Conservation (phyloP, 129 eudicot species). For the Arctium minus region DNA sequence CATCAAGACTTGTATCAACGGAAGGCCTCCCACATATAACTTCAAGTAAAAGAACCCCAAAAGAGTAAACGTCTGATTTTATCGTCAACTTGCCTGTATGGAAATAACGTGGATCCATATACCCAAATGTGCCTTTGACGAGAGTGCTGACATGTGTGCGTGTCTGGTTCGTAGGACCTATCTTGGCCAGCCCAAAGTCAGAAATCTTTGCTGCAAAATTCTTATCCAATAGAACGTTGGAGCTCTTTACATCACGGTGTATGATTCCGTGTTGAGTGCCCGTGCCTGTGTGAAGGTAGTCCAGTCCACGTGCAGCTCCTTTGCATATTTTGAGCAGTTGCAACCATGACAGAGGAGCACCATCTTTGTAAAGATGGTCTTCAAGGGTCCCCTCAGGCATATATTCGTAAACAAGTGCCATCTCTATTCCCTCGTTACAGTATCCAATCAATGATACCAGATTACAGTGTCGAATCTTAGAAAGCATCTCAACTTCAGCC, state of each 20-base stretch:
- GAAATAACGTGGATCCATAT: conserved; percentile 20
- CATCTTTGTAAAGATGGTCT: conserved; percentile 11
- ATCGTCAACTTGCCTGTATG: conserved; percentile 8
- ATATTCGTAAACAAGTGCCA: conserved; percentile 19
- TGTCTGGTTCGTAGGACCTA: conserved; percentile 5
- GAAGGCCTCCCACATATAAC: conserved; percentile 40
- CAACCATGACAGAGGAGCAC: conserved; percentile 10
- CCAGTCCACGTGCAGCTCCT: conserved; percentile 24
- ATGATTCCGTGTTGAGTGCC: conserved; percentile 17
- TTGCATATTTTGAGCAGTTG: conserved; percentile 24
- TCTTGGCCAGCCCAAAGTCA: conserved; percentile 22
- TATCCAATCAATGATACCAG: conserved; percentile 19
- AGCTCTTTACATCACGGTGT: conserved; percentile 28
- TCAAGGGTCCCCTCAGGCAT: conserved; percentile 24
- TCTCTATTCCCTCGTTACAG: conserved; percentile 2
- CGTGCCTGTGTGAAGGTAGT: conserved; percentile 28
- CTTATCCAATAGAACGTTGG: conserved; percentile 19
- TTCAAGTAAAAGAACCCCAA: conserved; percentile 37
- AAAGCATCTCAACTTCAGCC: conserved; percentile 21
- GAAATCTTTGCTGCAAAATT: conserved; percentile 23
- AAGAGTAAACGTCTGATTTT: conserved; percentile 29
- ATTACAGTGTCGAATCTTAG: conserved; percentile 25
- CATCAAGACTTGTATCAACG: conserved; percentile 26
- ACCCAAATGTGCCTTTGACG: conserved; percentile 28
- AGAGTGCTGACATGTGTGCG: conserved; percentile 8